Base-by-base conservation (phyloP, 2,329 filamentous ascomycete genomes). In the Annulohypoxylon truncatum region DNA sequence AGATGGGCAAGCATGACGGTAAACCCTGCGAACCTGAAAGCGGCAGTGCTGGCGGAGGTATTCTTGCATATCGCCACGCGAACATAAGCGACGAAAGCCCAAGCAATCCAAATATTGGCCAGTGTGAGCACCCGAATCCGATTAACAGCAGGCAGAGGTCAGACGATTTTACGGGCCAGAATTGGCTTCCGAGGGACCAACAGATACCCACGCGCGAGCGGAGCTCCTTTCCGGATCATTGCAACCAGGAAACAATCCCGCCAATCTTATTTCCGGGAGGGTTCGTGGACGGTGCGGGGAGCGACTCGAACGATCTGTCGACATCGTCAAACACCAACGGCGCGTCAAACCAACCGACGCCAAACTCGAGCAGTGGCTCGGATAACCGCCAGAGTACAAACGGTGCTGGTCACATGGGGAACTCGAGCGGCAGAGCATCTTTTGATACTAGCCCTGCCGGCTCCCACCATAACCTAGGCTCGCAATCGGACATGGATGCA, bases 311-410 rank as follows among this genome's bases (percentile, higher is more conserved):
- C 54, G 83, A 85, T 42, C 73, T 82, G 59, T 84, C 82, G 0
- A 79, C 77, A 2, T 87, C 85, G 0, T 81, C 85, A 2, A 84
- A 85, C 15, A 71, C 72, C n/a, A 81, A 79, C 20, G 81, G 79
- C 5, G 78, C 78, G 50, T 88, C 86, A 2, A 86, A 82, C 65
- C 79, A 84, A n/a, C 85, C 83, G 20, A 89, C 87, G 9, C 87
- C 87, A 2, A 89, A 86, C 71, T 89, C 87, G 3, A 87, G 84
- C 71, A 79, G 78, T 5, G 76, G 80, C 1, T 84, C 83, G 1
- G 83, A 85, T n/a, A 75, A 79, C 22, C 76, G 77, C 13, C 76
- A 77, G 28, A 71, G 67, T 44, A 57, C 64, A 10, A 66, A 71
- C 10, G 71, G 71, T 10, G 72, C 38, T 1, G 77, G 77, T 12